Evolutionary conservation across 1,284 basidiomycete species (phyloP).

Genomic region (Ustilago hordei): DNA sequence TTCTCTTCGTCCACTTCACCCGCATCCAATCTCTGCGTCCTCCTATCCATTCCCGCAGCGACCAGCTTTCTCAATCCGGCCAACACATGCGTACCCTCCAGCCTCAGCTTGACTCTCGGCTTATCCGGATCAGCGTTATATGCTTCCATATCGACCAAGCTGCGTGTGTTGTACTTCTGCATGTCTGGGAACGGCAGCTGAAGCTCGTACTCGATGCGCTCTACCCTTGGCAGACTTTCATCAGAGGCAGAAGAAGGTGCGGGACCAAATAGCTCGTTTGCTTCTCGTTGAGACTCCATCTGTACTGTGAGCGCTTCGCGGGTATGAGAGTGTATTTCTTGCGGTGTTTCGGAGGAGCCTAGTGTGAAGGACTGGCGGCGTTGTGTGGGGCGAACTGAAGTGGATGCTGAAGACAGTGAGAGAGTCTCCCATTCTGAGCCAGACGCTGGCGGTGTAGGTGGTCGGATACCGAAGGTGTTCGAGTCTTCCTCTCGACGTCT

Average conservation of each 20-base stretch:
- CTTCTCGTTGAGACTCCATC: constrained; percentile 37
- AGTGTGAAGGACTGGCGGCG: constrained; percentile 28
- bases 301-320: constrained; percentile 11
- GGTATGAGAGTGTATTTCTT: constrained; percentile 9
- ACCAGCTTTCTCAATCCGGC: constrained; percentile 57
- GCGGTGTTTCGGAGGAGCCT: constrained; percentile 18
- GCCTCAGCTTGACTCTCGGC: constrained; percentile 46
- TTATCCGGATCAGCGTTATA: constrained; percentile 45
- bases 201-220: constrained; percentile 54
- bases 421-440: constrained; percentile 32
- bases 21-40: constrained; percentile 30
- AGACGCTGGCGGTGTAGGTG: constrained; percentile 38
- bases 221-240: constrained; percentile 33
- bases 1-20: constrained; percentile 26
- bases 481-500: constrained; percentile 42
- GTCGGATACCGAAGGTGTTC: constrained; percentile 25
- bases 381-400: constrained; percentile 10
- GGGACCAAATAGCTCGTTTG: constrained; percentile 49
- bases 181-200: constrained; percentile 48
- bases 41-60: constrained; percentile 45
- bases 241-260: neutral
- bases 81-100: constrained; percentile 55
- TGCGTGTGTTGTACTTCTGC: constrained; percentile 45
- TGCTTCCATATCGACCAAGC: constrained; percentile 34
- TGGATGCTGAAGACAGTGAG: constrained; percentile 32